A percentile compares a stretch with the other conserved stretches of the same genome.
Evolutionary conservation across 2,329 filamentous ascomycete species (phyloP).

Genomic region (Cladobotryum protrusum): DNA sequence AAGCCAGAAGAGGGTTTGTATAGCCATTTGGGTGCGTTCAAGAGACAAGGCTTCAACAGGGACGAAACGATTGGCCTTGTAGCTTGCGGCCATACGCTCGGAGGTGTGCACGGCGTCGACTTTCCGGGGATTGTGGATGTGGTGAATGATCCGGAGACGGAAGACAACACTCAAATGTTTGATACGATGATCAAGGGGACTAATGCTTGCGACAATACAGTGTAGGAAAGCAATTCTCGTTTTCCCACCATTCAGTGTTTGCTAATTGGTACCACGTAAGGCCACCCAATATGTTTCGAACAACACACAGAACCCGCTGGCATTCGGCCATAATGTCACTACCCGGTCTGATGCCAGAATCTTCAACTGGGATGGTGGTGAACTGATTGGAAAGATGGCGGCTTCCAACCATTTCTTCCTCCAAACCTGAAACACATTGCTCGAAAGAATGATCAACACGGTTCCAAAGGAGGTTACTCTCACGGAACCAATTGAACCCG

Average conservation of each 20-base stretch:
- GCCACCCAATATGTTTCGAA: too few species aligned
- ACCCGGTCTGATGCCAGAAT: too few species aligned
- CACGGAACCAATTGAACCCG: slow-evolving; percentile 7
- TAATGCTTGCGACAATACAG: slow-evolving; percentile 16
- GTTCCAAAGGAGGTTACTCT: slow-evolving; percentile 12
- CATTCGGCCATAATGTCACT: too few species aligned
- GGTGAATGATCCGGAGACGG: slow-evolving; percentile 8
- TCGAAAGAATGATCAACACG: slow-evolving; percentile 14
- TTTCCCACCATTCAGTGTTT: not conserved
- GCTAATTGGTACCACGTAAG: too few species aligned
- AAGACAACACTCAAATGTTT: slow-evolving; percentile 13
- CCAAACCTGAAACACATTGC: slow-evolving; percentile 7
- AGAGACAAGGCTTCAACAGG: slow-evolving; percentile 16
- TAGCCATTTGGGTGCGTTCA: slow-evolving; percentile 11
- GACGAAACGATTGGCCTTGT: slow-evolving; percentile 22
- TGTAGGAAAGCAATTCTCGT: slow-evolving; percentile 3
- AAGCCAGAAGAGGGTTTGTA: slow-evolving; percentile 10
- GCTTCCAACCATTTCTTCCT: slow-evolving; percentile 9
- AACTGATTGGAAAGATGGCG: slow-evolving; percentile 6
- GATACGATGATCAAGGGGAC: slow-evolving; percentile 9
- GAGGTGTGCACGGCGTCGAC: slow-evolving; percentile 21
- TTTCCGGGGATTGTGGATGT: slow-evolving; percentile 19
- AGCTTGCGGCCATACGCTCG: slow-evolving; percentile 21
- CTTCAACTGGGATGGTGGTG: slow-evolving; percentile 17
- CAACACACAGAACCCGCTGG: too few species aligned